These are phyloP conservation scores for Dryas alaskensis DNA, from an alignment of 306 rosid species.

Conservation along the genomic window DNA sequence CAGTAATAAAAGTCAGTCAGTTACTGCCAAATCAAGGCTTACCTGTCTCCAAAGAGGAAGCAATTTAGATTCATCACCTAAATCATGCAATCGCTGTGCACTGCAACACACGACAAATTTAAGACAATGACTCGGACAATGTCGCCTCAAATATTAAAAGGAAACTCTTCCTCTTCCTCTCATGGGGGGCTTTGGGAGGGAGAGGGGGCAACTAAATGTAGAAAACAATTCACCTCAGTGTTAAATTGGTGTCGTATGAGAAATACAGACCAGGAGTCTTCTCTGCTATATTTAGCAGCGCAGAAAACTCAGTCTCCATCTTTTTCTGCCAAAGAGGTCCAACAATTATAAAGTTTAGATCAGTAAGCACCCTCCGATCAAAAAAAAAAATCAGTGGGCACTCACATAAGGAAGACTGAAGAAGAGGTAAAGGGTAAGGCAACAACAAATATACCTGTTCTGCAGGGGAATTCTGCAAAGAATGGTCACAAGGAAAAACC, in stretches of 20 bases:
- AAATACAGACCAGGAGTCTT: slow-evolving; percentile 81
- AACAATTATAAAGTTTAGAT: slow-evolving; percentile 27
- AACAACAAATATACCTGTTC: slow-evolving; percentile 57
- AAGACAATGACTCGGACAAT: slow-evolving; percentile 2
- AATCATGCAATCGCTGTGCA: slow-evolving; percentile 65
- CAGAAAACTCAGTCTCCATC: slow-evolving; percentile 75
- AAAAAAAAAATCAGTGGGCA: background rate
- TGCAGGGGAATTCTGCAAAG: slow-evolving; percentile 56
- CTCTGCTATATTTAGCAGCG: slow-evolving; percentile 73
- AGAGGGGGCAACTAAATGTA: slow-evolving; percentile 2
- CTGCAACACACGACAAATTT: slow-evolving; percentile 43
- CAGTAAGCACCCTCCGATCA: slow-evolving; percentile 18
- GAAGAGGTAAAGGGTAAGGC: slow-evolving; percentile 4
- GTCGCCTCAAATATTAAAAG: background rate
- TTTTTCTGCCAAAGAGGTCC: slow-evolving; percentile 60
- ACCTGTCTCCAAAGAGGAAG: slow-evolving; percentile 99
- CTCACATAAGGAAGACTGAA: background rate
- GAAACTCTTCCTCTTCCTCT: background rate
- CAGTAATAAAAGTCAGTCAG: slow-evolving; percentile 17
- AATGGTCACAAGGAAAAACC: slow-evolving; percentile 80
- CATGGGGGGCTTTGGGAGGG: background rate
- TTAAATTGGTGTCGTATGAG: slow-evolving; percentile 84
- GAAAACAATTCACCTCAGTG: slow-evolving; percentile 72
- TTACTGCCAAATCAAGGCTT: slow-evolving; percentile 18
- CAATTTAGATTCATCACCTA: slow-evolving; percentile 77